These are phyloP conservation scores for Metschnikowia aberdeeniae DNA, from an alignment of 805 yeast genomes.

Conservation along the genomic window DNA sequence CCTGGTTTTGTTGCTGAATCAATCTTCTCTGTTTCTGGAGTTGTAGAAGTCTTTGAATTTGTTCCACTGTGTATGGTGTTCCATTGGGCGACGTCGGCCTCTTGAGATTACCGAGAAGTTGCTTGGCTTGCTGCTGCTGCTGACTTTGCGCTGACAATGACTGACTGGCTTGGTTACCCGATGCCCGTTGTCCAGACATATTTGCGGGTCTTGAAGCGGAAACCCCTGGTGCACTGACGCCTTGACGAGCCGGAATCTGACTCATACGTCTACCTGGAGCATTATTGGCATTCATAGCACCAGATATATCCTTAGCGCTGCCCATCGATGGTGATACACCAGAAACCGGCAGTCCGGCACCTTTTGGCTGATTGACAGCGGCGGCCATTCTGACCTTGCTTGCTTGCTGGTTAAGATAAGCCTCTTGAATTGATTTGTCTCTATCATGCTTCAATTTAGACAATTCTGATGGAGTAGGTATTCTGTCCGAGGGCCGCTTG, in stretches of 20 bases:
- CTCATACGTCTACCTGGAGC: constrained; percentile 5
- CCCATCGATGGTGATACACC: constrained; percentile 9
- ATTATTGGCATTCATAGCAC: not conserved
- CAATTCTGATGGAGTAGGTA: constrained; percentile 74
- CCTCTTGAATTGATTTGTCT: constrained; percentile 80
- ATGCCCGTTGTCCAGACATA: not conserved
- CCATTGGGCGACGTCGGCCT: constrained; percentile 51
- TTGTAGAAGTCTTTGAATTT: constrained; percentile 53
- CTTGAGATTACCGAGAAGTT: constrained; percentile 18
- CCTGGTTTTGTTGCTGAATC: constrained; percentile 41
- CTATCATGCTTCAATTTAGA: constrained; percentile 79
- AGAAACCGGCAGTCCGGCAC: not conserved
- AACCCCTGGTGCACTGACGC: not conserved
- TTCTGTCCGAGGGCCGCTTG: constrained; percentile 44
- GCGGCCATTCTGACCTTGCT: constrained; percentile 41
- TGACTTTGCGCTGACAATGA: not conserved
- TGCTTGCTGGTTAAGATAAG: constrained; percentile 48
- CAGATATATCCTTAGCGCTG: constrained; percentile 11
- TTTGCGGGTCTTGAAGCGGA: not conserved
- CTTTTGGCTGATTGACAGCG: constrained; percentile 36
- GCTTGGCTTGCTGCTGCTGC: constrained; percentile 11
- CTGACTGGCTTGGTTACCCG: constrained; percentile 1
- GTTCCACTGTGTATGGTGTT: constrained; percentile 56
- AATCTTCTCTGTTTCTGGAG: constrained; percentile 48
- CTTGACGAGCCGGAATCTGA: constrained; percentile 6